A percentile compares a stretch with the other conserved stretches of the same genome.
Evolutionary conservation across 75 land plant genomes (phyloP).

Genomic region (Picea sitchensis): DNA sequence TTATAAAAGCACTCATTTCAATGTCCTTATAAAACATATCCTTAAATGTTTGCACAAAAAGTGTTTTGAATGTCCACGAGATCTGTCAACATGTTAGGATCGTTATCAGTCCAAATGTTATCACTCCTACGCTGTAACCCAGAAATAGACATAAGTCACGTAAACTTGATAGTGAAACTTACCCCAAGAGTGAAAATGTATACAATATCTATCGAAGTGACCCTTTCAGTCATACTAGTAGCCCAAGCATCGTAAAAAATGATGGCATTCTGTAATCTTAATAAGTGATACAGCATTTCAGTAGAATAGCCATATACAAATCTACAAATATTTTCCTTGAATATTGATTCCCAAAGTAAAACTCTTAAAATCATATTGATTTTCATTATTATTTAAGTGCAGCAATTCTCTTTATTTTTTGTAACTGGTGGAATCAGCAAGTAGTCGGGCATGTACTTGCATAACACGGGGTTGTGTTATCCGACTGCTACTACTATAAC

Average conservation of each 20-base stretch:
- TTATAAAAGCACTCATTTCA: neutral
- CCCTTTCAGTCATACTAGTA: no score
- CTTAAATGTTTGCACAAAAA: neutral
- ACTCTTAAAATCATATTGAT: no score
- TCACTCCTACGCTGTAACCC: neutral
- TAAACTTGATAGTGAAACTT: neutral
- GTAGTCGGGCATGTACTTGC: no score
- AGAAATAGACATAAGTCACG: neutral
- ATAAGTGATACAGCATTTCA: neutral
- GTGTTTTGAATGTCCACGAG: neutral
- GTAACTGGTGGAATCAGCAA: no score
- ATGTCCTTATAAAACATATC: neutral
- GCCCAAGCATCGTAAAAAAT: neutral
- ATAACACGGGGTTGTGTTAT: no score
- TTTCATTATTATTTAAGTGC: no score
- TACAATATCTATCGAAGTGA: neutral
- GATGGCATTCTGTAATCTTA: neutral
- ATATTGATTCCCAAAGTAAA: no score
- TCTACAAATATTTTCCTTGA: neutral
- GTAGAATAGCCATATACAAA: neutral
- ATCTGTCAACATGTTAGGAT: neutral
- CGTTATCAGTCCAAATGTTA: neutral
- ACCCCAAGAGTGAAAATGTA: neutral
- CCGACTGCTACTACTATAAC: no score
- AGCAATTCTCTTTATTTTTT: no score